Evolutionary conservation across 1,284 basidiomycete species (phyloP).

Genomic region (Takashimella koratensis): DNA sequence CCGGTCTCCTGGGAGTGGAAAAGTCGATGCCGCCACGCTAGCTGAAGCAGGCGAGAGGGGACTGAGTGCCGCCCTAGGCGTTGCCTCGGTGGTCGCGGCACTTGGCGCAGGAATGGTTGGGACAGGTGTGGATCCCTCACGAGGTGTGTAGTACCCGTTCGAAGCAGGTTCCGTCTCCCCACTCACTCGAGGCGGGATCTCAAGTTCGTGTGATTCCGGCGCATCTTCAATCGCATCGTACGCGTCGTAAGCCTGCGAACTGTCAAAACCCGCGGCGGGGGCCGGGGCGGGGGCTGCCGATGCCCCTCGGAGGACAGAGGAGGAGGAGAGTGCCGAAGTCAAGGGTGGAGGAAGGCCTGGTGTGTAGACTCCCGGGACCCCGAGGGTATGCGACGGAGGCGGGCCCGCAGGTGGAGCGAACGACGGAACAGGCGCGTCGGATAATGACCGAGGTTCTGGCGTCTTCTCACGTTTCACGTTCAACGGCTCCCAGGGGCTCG

Average conservation of each 20-base stretch:
- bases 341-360: neutral
- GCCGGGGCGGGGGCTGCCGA: too few relatives aligned
- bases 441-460: constrained; percentile 1
- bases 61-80: neutral
- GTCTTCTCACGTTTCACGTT: constrained; percentile 19
- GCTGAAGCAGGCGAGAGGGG: neutral
- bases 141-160: neutral
- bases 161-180: too few relatives aligned
- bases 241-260: neutral
- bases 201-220: neutral
- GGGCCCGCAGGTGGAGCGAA: neutral
- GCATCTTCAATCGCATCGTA: neutral
- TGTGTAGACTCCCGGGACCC: neutral
- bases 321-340: too few relatives aligned
- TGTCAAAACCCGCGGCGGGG: neutral
- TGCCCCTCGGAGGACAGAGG: too few relatives aligned
- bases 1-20: neutral
- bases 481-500: constrained; percentile 30
- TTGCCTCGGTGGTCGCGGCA: neutral
- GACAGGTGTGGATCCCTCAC: neutral
- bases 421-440: constrained; percentile 10
- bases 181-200: too few relatives aligned
- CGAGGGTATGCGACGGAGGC: neutral
- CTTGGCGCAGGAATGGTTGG: neutral
- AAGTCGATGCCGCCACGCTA: neutral